Conservation (phyloP, 768 basidiomycete genomes). For the Kwoniella newhampshirensis region DNA sequence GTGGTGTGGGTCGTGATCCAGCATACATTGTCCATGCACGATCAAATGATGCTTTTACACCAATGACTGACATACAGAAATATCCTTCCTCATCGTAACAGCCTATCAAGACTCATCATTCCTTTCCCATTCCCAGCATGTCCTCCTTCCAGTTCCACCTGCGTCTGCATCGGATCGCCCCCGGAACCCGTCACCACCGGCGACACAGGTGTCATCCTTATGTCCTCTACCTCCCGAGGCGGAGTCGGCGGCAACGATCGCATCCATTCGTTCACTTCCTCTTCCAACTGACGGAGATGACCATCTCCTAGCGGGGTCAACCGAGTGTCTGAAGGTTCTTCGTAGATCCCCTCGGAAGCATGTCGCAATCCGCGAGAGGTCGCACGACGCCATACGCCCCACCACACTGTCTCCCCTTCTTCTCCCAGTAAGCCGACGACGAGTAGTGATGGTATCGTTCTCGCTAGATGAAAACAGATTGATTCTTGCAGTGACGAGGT, state of each 20-base stretch:
- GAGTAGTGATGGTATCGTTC: conserved; percentile 29
- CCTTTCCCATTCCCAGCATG: conserved; percentile 1
- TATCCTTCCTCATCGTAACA: conserved; percentile 3
- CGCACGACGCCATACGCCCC: conserved; percentile 40
- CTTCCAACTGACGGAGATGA: conserved; percentile 33
- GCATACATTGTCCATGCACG: no score
- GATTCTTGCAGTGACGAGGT: conserved; percentile 20
- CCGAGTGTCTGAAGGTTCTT: conserved; percentile 10
- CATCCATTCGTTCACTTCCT: conserved; percentile 23
- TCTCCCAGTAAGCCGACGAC: conserved; percentile 43
- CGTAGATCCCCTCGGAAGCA: conserved; percentile 3
- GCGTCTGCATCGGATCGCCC: neutral
- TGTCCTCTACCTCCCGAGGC: conserved; percentile 5
- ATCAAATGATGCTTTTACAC: neutral
- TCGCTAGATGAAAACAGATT: conserved; percentile 28
- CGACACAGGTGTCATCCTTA: conserved; percentile 12
- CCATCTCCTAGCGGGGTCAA: conserved; percentile 36
- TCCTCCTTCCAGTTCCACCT: neutral
- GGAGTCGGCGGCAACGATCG: conserved; percentile 15
- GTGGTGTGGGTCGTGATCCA: no score
- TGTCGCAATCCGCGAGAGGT: conserved; percentile 2
- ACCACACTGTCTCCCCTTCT: conserved; percentile 48
- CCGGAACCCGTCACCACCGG: neutral
- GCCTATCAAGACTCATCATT: conserved; percentile 17
- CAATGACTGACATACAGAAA: neutral